Base-by-base conservation (phyloP, 2,329 filamentous ascomycete species). In the Macrophomina tecta region DNA sequence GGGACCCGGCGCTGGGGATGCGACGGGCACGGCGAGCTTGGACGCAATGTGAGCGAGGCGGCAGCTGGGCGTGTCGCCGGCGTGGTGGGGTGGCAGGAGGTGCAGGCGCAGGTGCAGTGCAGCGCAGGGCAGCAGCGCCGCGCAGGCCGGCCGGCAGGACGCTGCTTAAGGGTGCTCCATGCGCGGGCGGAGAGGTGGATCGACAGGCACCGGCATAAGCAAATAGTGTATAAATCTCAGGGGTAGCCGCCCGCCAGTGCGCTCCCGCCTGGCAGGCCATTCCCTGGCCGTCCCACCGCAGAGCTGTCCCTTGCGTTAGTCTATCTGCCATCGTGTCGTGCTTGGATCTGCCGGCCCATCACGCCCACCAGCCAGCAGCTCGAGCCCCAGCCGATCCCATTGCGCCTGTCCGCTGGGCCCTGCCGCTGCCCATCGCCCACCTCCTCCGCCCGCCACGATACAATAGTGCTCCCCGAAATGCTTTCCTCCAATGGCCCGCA, bases 1-100 rank as follows among this genome's bases (percentile, higher is more conserved):
- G 45, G 18, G 62, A 56, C 62, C 62, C 62, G 49, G 51, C 28
- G 42, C 40, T 36, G 42, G 30, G 62, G 62, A 65, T 65, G 62
- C 62, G 62, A 65, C 62, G 28, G 58, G 42, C 42, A 49, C 55
- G 23, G 55, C 55, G 48, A 30, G 61, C 61, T 60, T 46, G 56
- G 56, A 60, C 56, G 56, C 40, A 60, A 60, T 46, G 23, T 60
- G 56, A 32, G 38, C 23, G 42, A 46, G 55, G 55, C 55, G 55
- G 56, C 42, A 60, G 40, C 55, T 60, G 46, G 55, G 14, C 23
- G 28, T 52, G 49, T 18, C 28, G 49, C 8, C 9, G 49, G 28
- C 49, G 49, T 30, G 49, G 58, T 62, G 46, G 58, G 23, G 23
- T 23, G 23, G 23, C 23, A 23, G 23, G 23, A 23, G 42, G 9